Conservation (phyloP, 1,284 basidiomycete species). For the Cutaneotrichosporon spelunceum region DNA sequence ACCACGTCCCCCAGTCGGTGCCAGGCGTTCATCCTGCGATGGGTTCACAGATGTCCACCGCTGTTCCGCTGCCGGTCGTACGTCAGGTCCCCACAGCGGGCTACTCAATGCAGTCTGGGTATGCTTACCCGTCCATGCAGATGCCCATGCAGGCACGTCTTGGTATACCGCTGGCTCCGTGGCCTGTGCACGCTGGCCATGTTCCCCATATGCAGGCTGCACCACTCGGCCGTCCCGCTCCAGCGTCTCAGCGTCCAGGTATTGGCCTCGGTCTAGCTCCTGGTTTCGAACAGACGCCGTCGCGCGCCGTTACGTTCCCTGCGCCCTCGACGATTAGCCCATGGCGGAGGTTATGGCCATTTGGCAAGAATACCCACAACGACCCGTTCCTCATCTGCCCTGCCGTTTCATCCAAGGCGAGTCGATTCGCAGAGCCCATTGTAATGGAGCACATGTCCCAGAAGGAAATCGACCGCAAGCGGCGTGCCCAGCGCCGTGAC, state of each 20-base stretch:
- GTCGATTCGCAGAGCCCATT: background rate
- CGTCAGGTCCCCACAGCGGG: background rate
- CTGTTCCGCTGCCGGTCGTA: background rate
- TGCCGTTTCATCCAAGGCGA: background rate
- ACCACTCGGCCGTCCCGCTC: background rate
- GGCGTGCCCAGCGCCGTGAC: slow-evolving; percentile 1
- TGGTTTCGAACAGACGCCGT: background rate
- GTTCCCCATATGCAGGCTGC: background rate
- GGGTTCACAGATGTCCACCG: background rate
- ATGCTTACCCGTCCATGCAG: background rate
- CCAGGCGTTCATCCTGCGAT: background rate
- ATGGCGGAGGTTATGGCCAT: slow-evolving; percentile 1
- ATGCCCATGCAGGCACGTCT: background rate
- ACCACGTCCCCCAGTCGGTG: background rate
- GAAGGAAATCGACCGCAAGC: background rate
- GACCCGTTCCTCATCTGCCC: background rate
- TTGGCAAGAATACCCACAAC: background rate
- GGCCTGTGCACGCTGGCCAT: background rate
- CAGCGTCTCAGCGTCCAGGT: background rate
- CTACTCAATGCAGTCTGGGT: background rate
- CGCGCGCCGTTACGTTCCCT: background rate
- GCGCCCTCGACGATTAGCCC: background rate
- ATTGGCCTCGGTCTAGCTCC: background rate
- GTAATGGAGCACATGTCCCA: background rate
- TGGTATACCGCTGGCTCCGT: background rate